A percentile compares a stretch with the other conserved stretches of the same genome.
phyloP scores from a whole-genome alignment of 805 yeast genomes.

The Komagataella populi region DNA sequence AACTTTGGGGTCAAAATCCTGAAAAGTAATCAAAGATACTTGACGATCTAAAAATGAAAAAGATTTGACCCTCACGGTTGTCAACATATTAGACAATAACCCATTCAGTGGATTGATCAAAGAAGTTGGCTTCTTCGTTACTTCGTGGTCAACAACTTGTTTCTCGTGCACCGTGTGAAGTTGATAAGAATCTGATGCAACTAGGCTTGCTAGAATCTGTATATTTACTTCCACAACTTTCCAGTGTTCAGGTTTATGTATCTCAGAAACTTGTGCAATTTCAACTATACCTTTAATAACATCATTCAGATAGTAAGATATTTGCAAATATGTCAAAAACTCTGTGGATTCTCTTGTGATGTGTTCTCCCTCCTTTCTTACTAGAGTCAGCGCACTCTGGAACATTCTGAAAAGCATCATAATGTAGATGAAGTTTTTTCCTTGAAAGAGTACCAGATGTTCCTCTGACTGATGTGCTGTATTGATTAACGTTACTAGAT shows the following conservation, averaged over 20 bases:
- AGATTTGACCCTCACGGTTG: slow-evolving; percentile 16
- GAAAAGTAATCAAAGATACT: slow-evolving; percentile 4
- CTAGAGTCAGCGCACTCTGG: slow-evolving; percentile 43
- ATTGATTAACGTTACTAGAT: neutral
- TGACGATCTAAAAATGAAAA: slow-evolving; percentile 10
- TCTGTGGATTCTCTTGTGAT: slow-evolving; percentile 43
- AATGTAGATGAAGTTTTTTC: slow-evolving; percentile 25
- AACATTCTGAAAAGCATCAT: slow-evolving; percentile 35
- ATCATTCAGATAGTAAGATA: neutral
- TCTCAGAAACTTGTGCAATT: slow-evolving; percentile 12
- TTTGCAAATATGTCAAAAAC: slow-evolving; percentile 34
- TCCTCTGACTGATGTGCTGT: slow-evolving; percentile 1
- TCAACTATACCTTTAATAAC: slow-evolving; percentile 3
- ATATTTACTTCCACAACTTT: slow-evolving; percentile 7
- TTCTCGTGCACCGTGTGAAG: neutral
- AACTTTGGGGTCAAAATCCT: slow-evolving; percentile 3
- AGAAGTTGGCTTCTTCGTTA: slow-evolving; percentile 34
- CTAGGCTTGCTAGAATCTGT: slow-evolving; percentile 3
- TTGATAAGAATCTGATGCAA: neutral
- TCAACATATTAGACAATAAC: slow-evolving; percentile 32
- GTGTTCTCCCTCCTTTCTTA: slow-evolving; percentile 55
- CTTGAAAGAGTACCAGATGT: slow-evolving; percentile 14
- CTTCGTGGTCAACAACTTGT: slow-evolving; percentile 15
- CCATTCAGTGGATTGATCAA: slow-evolving; percentile 50
- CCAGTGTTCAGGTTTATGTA: slow-evolving; percentile 6